Percentiles rank a stretch among this genome's conserved stretches.
Evolutionary conservation across 2,329 filamentous ascomycete genomes (phyloP).

Genomic region (Fusarium sp.): DNA sequence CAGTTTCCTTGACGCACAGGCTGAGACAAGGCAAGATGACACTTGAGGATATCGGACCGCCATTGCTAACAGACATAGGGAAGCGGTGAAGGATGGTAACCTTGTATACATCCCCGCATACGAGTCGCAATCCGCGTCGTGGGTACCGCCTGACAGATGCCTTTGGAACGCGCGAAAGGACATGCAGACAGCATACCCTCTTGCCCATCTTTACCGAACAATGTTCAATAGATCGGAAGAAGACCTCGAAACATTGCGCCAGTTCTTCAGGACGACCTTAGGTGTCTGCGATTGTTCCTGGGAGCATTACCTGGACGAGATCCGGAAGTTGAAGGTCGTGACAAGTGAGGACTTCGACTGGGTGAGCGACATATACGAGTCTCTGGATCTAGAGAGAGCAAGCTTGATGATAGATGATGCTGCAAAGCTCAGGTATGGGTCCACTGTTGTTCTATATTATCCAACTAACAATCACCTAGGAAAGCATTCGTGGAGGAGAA

Average conservation of each 20-base stretch:
- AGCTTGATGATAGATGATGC: neutral
- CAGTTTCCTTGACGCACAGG: slow-evolving; percentile 5
- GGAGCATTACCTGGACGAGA: slow-evolving; percentile 27
- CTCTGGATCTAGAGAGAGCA: slow-evolving; percentile 4
- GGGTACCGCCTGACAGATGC: slow-evolving; percentile 16
- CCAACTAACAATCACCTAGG: neutral
- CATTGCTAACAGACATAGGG: neutral
- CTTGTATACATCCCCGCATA: slow-evolving; percentile 27
- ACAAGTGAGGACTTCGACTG: slow-evolving; percentile 31
- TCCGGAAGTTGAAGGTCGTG: slow-evolving; percentile 20
- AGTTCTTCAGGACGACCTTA: slow-evolving; percentile 32
- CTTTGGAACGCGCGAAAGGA: slow-evolving; percentile 32
- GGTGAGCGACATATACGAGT: slow-evolving; percentile 21
- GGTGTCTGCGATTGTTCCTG: slow-evolving; percentile 25
- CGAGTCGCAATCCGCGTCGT: slow-evolving; percentile 2
- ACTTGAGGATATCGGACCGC: no score
- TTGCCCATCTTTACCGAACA: slow-evolving; percentile 28
- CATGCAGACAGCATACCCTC: slow-evolving; percentile 30
- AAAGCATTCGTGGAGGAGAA: slow-evolving; percentile 16
- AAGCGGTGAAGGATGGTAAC: neutral
- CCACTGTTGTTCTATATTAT: accelerated
- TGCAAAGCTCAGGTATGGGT: slow-evolving; percentile 9
- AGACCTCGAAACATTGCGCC: slow-evolving; percentile 23
- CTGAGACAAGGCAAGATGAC: no score
- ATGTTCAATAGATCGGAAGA: slow-evolving; percentile 6